These are phyloP conservation scores for Ochromonas danica DNA, from an alignment of 108 stramenopile species.

Conservation along the genomic window DNA sequence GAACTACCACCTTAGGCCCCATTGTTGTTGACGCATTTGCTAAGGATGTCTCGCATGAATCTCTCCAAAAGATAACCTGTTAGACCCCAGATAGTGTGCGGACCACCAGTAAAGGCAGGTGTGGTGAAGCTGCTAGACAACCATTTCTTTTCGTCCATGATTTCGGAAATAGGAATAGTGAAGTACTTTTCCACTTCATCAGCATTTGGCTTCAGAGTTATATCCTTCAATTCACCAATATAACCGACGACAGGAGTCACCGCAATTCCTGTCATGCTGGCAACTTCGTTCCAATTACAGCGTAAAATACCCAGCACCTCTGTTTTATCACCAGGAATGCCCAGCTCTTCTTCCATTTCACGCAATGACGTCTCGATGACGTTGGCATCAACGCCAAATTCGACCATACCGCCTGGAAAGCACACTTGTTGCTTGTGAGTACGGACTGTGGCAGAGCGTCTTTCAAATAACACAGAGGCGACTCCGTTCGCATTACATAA, in stretches of 20 bases:
- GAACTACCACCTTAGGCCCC: no score
- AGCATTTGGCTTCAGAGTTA: slow-evolving; percentile 58
- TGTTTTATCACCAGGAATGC: slow-evolving; percentile 54
- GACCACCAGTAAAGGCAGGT: slow-evolving; percentile 79
- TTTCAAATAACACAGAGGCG: slow-evolving; percentile 83
- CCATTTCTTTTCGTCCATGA: slow-evolving; percentile 71
- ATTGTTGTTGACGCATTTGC: background rate
- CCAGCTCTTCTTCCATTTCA: slow-evolving; percentile 95
- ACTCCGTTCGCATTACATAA: slow-evolving; percentile 85
- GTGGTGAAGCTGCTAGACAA: slow-evolving; percentile 68
- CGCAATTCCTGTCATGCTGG: slow-evolving; percentile 81
- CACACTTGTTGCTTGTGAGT: slow-evolving; percentile 73
- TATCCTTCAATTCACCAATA: slow-evolving; percentile 67
- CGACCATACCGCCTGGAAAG: slow-evolving; percentile 88
- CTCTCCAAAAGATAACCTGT: slow-evolving; percentile 80
- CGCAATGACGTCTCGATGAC: slow-evolving; percentile 82
- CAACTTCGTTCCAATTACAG: slow-evolving; percentile 79
- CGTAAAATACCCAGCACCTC: slow-evolving; percentile 76
- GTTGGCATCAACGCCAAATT: slow-evolving; percentile 68
- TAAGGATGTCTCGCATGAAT: slow-evolving; percentile 75
- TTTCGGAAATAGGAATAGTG: slow-evolving; percentile 68
- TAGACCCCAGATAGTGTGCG: slow-evolving; percentile 82
- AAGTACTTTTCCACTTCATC: slow-evolving; percentile 84
- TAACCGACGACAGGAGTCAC: slow-evolving; percentile 87
- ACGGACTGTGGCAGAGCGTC: slow-evolving; percentile 66